Percentiles rank a stretch among this genome's conserved stretches.
Conservation (phyloP, 768 basidiomycete genomes). For the Neoboletus magnificus region DNA sequence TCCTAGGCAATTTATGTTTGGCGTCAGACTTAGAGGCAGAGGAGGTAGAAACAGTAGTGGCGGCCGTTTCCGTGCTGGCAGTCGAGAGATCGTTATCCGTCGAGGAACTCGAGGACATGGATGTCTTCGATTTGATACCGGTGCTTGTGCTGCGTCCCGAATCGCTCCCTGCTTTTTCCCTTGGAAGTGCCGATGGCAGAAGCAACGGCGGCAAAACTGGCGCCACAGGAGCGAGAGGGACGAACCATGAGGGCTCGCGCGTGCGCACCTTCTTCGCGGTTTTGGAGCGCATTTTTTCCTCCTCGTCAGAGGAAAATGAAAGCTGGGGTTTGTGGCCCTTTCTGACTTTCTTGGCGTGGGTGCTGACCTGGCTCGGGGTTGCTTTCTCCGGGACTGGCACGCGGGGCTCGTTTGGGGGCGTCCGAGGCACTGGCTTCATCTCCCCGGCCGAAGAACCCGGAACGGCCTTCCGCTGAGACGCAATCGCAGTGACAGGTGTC, state of each 20-base stretch:
- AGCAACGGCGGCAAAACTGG: constrained; percentile 22
- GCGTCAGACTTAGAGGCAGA: constrained; percentile 17
- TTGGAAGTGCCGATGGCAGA: constrained; percentile 18
- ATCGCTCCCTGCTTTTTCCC: constrained; percentile 10
- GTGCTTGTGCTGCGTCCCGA: constrained; percentile 18
- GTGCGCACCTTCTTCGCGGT: constrained; percentile 61
- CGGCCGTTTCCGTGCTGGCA: constrained; percentile 30
- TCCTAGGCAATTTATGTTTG: constrained; percentile 24
- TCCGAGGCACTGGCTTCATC: constrained; percentile 16
- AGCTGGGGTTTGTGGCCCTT: constrained; percentile 38
- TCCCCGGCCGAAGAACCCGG: constrained; percentile 1
- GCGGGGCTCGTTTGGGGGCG: constrained; percentile 22
- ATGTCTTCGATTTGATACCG: constrained; percentile 22
- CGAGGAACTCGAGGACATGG: constrained; percentile 28
- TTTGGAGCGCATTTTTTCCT: constrained; percentile 60
- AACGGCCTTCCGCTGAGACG: constrained; percentile 5
- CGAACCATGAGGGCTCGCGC: constrained; percentile 33
- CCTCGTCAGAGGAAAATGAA: constrained; percentile 71
- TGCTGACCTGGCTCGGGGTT: constrained; percentile 14
- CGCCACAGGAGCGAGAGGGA: constrained; percentile 21
- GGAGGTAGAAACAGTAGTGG: constrained; percentile 25
- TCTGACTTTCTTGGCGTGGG: constrained; percentile 23
- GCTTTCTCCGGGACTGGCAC: constrained; percentile 12
- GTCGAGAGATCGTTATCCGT: constrained; percentile 35
- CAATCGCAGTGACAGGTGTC: not conserved